A percentile compares a stretch with the other conserved stretches of the same genome.
These are phyloP conservation scores for Aspergillus mulundensis DNA, from an alignment of 495 filamentous ascomycete species.

Conservation along the genomic window DNA sequence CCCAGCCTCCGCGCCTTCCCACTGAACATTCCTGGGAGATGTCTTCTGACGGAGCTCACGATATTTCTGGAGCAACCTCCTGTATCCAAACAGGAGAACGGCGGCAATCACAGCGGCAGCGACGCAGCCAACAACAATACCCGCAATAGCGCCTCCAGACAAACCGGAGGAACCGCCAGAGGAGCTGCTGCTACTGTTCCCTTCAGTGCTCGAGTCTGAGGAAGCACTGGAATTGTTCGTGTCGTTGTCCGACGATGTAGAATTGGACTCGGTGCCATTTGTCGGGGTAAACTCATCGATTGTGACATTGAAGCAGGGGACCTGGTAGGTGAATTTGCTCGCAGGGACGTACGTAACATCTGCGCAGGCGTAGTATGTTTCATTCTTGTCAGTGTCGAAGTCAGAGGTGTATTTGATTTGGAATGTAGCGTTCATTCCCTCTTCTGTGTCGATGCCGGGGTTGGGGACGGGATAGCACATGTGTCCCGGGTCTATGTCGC, in stretches of 20 bases:
- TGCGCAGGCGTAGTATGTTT: slow-evolving; percentile 50
- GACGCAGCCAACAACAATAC: slow-evolving; percentile 44
- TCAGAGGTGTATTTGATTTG: slow-evolving; percentile 47
- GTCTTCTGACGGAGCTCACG: slow-evolving; percentile 11
- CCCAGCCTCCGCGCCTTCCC: slow-evolving; percentile 7
- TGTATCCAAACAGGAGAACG: slow-evolving; percentile 15
- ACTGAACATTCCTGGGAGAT: slow-evolving; percentile 15
- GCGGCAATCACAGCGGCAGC: slow-evolving; percentile 27
- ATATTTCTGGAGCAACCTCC: slow-evolving; percentile 16
- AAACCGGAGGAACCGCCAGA: slow-evolving; percentile 21
- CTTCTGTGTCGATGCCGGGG: slow-evolving; percentile 28
- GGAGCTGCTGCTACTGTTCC: slow-evolving; percentile 1
- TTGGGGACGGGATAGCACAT: slow-evolving; percentile 47
- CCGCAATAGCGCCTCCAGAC: slow-evolving; percentile 42
- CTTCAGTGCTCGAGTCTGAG: background rate
- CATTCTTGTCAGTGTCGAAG: slow-evolving; percentile 38
- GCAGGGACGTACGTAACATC: slow-evolving; percentile 46
- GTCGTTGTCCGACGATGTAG: background rate
- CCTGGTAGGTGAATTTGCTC: slow-evolving; percentile 31
- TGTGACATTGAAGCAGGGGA: slow-evolving; percentile 51
- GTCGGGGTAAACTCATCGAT: slow-evolving; percentile 20
- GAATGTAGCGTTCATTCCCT: slow-evolving; percentile 48
- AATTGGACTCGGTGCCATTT: slow-evolving; percentile 5
- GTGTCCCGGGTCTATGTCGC: slow-evolving; percentile 42
- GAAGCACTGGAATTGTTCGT: background rate